Evolutionary conservation across 306 rosid genomes (phyloP).

Genomic region (Gillenia trifoliata): DNA sequence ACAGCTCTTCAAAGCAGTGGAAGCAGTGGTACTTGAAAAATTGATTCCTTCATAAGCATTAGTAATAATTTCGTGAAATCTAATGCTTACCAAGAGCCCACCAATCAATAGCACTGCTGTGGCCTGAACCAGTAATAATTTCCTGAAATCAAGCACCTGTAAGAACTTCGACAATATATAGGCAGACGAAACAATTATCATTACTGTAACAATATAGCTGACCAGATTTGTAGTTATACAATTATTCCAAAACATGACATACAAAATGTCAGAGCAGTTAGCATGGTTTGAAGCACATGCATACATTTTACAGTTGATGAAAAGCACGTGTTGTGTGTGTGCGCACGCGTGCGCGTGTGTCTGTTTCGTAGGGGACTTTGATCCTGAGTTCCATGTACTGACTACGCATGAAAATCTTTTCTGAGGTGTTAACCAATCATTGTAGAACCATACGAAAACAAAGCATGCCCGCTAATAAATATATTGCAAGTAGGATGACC

Average conservation of each 20-base stretch:
- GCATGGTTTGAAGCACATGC: slow-evolving; percentile 1
- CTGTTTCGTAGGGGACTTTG: background rate
- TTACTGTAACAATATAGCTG: background rate
- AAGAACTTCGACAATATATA: slow-evolving; percentile 26
- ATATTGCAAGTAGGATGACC: slow-evolving; percentile 1
- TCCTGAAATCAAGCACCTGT: slow-evolving; percentile 68
- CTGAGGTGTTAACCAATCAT: background rate
- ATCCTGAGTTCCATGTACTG: background rate
- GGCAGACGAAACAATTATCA: background rate
- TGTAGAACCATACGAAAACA: background rate
- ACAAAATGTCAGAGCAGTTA: background rate
- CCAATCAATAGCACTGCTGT: slow-evolving; percentile 90
- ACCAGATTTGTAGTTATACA: background rate
- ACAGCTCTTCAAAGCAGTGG: background rate
- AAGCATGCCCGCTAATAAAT: background rate
- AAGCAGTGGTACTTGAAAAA: background rate
- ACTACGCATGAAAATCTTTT: background rate
- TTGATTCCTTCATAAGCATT: background rate
- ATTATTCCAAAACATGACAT: background rate
- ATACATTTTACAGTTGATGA: background rate
- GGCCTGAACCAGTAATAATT: slow-evolving; percentile 80
- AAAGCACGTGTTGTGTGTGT: background rate
- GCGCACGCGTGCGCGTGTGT: background rate
- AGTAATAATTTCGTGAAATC: background rate
- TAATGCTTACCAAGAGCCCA: slow-evolving; percentile 83